Percentiles rank a stretch among this genome's conserved stretches.
phyloP scores from a whole-genome alignment of 306 rosid genomes.

The Ceratonia siliqua region DNA sequence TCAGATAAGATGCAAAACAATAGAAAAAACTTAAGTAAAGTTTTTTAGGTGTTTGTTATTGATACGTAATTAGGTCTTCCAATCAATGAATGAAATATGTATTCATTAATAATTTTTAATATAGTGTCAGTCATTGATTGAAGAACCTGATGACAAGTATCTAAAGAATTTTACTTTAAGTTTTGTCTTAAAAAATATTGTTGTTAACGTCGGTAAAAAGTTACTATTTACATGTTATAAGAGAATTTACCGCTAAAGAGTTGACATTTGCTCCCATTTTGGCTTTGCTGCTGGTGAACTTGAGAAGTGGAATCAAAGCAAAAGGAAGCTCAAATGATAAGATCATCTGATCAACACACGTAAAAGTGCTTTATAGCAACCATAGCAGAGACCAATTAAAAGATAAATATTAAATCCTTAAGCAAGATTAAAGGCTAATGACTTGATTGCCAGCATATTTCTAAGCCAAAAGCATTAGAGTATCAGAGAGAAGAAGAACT shows the following conservation, averaged over 20 bases:
- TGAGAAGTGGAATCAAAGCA: constrained; percentile 92
- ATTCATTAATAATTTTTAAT: too few relatives aligned
- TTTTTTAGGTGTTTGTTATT: too few relatives aligned
- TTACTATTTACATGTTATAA: neutral
- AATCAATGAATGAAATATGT: too few relatives aligned
- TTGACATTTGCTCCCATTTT: constrained; percentile 89
- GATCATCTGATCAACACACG: constrained; percentile 74
- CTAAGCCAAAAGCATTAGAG: neutral
- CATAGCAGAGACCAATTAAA: neutral
- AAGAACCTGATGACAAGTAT: too few relatives aligned
- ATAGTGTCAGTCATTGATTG: too few relatives aligned
- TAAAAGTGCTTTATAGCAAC: neutral
- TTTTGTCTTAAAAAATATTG: too few relatives aligned
- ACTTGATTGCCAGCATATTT: neutral
- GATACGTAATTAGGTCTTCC: too few relatives aligned
- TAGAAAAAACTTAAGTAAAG: too few relatives aligned
- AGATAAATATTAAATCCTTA: neutral
- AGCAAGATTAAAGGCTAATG: neutral
- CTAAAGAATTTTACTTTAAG: too few relatives aligned
- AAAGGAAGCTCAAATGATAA: constrained; percentile 96
- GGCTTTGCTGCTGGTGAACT: constrained; percentile 82
- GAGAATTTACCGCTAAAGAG: constrained; percentile 58
- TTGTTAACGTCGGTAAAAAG: too few relatives aligned
- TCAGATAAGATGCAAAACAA: constrained; percentile 24
- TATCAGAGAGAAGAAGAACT: constrained; percentile 2